A percentile compares a stretch with the other conserved stretches of the same genome.
phyloP scores from a whole-genome alignment of 495 filamentous ascomycete genomes.

The Aspergillus egyptiacus region DNA sequence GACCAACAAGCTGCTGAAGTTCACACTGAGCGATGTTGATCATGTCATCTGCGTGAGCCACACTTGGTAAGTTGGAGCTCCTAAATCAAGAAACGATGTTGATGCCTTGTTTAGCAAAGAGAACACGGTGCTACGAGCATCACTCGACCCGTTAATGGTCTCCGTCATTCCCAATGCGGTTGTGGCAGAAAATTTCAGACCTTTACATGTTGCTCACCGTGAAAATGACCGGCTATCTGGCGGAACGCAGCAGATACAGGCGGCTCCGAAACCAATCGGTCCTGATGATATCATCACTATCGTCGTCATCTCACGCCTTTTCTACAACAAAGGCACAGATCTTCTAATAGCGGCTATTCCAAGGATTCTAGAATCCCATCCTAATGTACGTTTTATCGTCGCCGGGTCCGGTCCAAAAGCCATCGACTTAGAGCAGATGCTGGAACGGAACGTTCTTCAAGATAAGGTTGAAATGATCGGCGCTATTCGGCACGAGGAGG shows the following conservation, averaged over 20 bases:
- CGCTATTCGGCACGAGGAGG: slow-evolving; percentile 88
- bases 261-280: slow-evolving; percentile 53
- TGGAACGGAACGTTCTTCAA: slow-evolving; percentile 92
- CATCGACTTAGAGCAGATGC: slow-evolving; percentile 96
- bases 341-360: slow-evolving; percentile 91
- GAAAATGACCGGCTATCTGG: slow-evolving; percentile 26
- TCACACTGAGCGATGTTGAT: slow-evolving; percentile 91
- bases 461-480: slow-evolving; percentile 90
- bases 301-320: slow-evolving; percentile 92
- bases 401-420: slow-evolving; percentile 92
- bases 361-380: slow-evolving; percentile 79
- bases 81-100: background rate
- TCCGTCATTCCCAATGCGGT: slow-evolving; percentile 97
- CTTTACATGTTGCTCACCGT: slow-evolving; percentile 43
- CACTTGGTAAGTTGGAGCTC: slow-evolving; percentile 61
- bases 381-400: slow-evolving; percentile 94
- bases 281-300: slow-evolving; percentile 89
- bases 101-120: slow-evolving; percentile 64
- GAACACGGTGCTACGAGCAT: slow-evolving; percentile 92
- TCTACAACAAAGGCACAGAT: slow-evolving; percentile 98
- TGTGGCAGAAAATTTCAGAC: slow-evolving; percentile 91
- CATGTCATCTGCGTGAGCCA: slow-evolving; percentile 98
- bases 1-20: slow-evolving; percentile 95
- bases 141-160: slow-evolving; percentile 91
- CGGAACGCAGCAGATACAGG: slow-evolving; percentile 33